Evolutionary conservation across 2,329 filamentous ascomycete species (phyloP).

Genomic region (Bipolaris bicolor): DNA sequence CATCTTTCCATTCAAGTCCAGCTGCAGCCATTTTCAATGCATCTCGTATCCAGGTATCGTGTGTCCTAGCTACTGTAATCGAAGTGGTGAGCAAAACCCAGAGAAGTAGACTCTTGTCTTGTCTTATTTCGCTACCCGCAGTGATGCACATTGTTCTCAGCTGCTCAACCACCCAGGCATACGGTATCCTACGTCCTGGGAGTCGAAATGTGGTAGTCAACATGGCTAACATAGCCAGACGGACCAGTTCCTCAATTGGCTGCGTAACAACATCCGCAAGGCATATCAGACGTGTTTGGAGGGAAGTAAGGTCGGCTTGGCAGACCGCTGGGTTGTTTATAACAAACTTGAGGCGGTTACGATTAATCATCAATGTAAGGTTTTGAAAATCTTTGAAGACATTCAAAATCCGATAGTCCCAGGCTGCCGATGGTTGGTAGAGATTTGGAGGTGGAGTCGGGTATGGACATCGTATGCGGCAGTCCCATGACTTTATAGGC

Average conservation of each 20-base stretch:
- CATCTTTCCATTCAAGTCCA: not conserved
- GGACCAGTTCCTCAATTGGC: not conserved
- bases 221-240: not conserved
- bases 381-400: not conserved
- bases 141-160: not conserved
- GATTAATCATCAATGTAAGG: not conserved
- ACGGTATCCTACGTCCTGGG: not conserved
- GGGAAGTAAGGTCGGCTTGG: not conserved
- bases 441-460: not conserved
- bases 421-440: not conserved
- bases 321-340: not conserved
- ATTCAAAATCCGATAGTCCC: not conserved
- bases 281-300: not conserved
- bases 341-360: not conserved
- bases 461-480: not conserved
- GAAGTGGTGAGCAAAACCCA: not conserved
- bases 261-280: not conserved
- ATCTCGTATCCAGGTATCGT: not conserved
- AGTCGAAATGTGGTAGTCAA: not conserved
- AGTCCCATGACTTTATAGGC: not conserved
- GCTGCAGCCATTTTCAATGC: not conserved
- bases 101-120: not conserved
- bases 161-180: not conserved
- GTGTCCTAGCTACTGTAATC: not conserved
- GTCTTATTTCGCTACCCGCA: not conserved